These are phyloP conservation scores for Chenopodium suecicum DNA, from an alignment of 148 eudicot species.

Conservation along the genomic window DNA sequence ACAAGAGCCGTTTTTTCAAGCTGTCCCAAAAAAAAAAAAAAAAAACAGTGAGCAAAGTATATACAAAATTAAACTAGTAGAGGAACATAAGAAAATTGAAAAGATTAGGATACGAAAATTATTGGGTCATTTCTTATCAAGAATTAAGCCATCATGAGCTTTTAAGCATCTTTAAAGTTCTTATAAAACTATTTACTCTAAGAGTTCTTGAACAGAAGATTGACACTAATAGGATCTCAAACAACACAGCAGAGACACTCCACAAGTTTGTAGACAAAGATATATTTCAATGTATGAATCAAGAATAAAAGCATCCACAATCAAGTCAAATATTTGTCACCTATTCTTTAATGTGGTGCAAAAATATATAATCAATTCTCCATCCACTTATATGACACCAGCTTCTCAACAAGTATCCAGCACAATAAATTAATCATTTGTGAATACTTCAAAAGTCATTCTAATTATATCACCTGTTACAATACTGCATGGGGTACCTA, in stretches of 20 bases:
- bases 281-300: not conserved
- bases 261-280: not conserved
- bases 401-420: not conserved
- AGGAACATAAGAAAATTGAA: not conserved
- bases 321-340: not conserved
- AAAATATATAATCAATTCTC: not conserved
- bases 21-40: constrained; percentile 38
- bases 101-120: not conserved
- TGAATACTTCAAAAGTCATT: not conserved
- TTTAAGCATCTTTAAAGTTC: not conserved
- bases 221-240: not conserved
- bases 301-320: not conserved
- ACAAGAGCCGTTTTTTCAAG: constrained; percentile 66
- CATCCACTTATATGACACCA: not conserved
- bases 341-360: not conserved
- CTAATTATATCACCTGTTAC: not conserved
- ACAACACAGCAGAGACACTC: not conserved
- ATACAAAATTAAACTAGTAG: not conserved
- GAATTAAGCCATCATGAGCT: not conserved
- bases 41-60: not conserved
- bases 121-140: not conserved
- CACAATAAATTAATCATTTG: not conserved
- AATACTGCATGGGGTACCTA: not conserved
- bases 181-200: not conserved
- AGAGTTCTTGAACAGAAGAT: not conserved